Evolutionary conservation across 1,139 yeast genomes (phyloP).

Genomic region (Lodderomyces beijingensis): DNA sequence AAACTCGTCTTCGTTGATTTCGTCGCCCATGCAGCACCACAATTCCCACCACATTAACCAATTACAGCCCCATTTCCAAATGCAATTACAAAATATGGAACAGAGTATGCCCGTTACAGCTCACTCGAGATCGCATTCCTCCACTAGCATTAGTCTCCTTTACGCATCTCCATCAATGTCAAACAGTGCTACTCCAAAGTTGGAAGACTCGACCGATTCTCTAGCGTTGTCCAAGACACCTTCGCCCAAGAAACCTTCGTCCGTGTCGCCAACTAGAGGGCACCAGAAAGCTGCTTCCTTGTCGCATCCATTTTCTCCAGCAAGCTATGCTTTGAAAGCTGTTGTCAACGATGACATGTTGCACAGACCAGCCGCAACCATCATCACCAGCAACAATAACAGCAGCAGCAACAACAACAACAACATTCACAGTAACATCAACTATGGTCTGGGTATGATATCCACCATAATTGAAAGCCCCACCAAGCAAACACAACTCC

Average conservation of each 20-base stretch:
- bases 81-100: not conserved
- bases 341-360: slow-evolving; percentile 43
- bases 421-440: too few species aligned
- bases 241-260: slow-evolving; percentile 14
- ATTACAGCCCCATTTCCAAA: slow-evolving; percentile 3
- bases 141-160: slow-evolving; percentile 36
- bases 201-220: slow-evolving; percentile 11
- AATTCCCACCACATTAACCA: slow-evolving; percentile 7
- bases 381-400: slow-evolving; percentile 3
- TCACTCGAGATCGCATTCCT: slow-evolving; percentile 42
- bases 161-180: slow-evolving; percentile 53
- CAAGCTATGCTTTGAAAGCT: slow-evolving; percentile 64
- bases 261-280: slow-evolving; percentile 21
- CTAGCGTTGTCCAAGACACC: slow-evolving; percentile 12
- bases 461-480: slow-evolving; percentile 49
- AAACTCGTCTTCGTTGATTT: slow-evolving; percentile 32
- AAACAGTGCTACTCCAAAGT: slow-evolving; percentile 40
- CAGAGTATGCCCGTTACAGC: not conserved
- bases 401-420: slow-evolving; percentile 4
- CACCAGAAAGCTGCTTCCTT: slow-evolving; percentile 36
- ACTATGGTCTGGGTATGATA: too few species aligned
- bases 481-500: slow-evolving; percentile 14
- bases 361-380: slow-evolving; percentile 3
- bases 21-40: slow-evolving; percentile 9
- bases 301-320: slow-evolving; percentile 40